phyloP scores from a whole-genome alignment of 2,329 filamentous ascomycete genomes.

The Aspergillus pseudoviridinutans region DNA sequence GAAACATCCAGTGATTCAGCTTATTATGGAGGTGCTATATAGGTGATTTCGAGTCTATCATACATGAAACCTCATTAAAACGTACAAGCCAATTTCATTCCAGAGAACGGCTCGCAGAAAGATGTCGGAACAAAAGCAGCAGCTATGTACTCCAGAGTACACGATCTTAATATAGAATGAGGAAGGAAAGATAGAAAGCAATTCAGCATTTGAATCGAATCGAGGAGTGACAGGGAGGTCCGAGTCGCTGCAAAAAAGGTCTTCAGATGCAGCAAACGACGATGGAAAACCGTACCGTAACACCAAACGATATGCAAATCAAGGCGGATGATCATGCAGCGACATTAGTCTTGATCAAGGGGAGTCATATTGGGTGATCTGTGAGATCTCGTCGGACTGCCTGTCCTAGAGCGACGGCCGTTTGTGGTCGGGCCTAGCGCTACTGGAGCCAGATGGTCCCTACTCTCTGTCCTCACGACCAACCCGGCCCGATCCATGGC shows the following conservation, averaged over 20 bases:
- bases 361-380: constrained; percentile 36
- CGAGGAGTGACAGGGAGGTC: neutral
- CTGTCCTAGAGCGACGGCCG: constrained; percentile 41
- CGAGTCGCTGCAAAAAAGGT: neutral
- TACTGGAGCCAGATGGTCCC: constrained; percentile 66
- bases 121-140: constrained; percentile 11
- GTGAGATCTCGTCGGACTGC: constrained; percentile 46
- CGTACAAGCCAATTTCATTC: constrained; percentile 3
- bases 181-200: constrained; percentile 17
- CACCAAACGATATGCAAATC: constrained; percentile 23
- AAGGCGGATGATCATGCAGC: constrained; percentile 15
- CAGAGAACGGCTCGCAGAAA: constrained; percentile 7
- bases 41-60: constrained; percentile 8
- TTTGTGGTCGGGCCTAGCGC: constrained; percentile 48
- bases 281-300: constrained; percentile 10
- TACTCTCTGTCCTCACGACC: constrained; percentile 77
- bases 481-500: constrained; percentile 65
- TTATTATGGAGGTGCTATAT: neutral
- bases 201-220: constrained; percentile 1
- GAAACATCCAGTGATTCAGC: neutral
- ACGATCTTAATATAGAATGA: constrained; percentile 19
- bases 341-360: constrained; percentile 31
- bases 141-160: constrained; percentile 23
- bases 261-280: neutral
- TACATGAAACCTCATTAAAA: constrained; percentile 15